Evolutionary conservation across 257 asterid species (phyloP), one percentile per base, ranked within the genome.

Genomic region (Cruciata laevipes): DNA sequence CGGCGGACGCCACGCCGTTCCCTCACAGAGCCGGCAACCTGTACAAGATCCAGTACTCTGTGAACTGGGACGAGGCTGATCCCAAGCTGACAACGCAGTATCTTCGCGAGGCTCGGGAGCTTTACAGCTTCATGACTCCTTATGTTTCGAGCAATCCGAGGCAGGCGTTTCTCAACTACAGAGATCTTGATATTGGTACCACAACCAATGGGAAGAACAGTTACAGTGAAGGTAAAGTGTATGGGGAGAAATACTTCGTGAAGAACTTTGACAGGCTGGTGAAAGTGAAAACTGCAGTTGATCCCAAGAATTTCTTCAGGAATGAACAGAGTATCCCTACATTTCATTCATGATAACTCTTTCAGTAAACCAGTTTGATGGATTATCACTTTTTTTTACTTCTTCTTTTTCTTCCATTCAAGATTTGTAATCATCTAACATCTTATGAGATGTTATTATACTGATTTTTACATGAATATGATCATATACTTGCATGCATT

Each of bases 151-250:
- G 55, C 8, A 47, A 47, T 8, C 55, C 55, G 5, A 47, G 55
- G 20, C 55, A 47, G 55, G 55, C 55, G n/a, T 47, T 47, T 47
- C 55, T 47, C 55, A 47, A 47, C 55, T 47, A 47, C 55, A 47
- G 55, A 7, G 55, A 47, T 47, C 55, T 47, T 1, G 55, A 47
- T 7, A 47, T 47, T 14, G 55, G 55, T 0, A 17, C 20, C 20
- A 47, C 55, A 5, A 47, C 20, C 55, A 47, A 47, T 47, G 55
- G 55, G 1, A 47, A 47, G 55, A 47, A 47, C 7, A 47, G 55
- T n/a, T 47, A 47, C 8, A 47, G 7, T 47, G 55, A 47, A 17
- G 55, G 55, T 4, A 47, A 47, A 17, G 55, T 47, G n/a, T 47
- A 47, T 5, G 55, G 55, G 55, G 20, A 14, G 55, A 47, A 47